Evolutionary conservation across 768 basidiomycete species (phyloP).

Genomic region (Naganishia onofrii): DNA sequence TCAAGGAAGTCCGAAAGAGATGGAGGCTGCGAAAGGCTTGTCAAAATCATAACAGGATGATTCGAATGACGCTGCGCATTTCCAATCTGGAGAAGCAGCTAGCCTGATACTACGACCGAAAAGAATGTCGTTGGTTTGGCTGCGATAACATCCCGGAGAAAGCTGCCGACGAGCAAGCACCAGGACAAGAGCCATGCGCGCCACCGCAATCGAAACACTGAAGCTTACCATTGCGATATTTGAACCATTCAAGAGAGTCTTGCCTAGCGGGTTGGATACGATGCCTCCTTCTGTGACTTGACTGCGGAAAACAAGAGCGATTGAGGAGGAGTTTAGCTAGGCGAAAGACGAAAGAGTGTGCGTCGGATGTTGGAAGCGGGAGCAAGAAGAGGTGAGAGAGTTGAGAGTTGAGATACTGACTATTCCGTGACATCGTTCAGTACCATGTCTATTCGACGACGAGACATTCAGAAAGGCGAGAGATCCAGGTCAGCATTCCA

Average conservation of each 20-base stretch:
- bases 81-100: no score
- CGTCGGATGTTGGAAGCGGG: no score
- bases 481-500: conserved; percentile 14
- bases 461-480: not conserved
- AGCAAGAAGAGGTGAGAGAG: not conserved
- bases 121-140: no score
- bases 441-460: conserved; percentile 47
- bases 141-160: no score
- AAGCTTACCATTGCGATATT: conserved; percentile 83
- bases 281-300: conserved; percentile 75
- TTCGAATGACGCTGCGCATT: no score
- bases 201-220: not conserved
- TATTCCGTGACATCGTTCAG: conserved; percentile 95
- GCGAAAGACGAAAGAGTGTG: not conserved
- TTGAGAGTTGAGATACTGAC: conserved; percentile 57
- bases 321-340: not conserved
- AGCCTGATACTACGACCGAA: no score
- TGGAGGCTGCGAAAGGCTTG: no score
- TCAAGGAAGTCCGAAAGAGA: not conserved
- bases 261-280: conserved; percentile 75
- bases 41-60: no score
- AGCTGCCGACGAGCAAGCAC: no score
- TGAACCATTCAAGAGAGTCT: conserved; percentile 54
- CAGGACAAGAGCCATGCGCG: no score
- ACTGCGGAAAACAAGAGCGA: conserved; percentile 55